Evolutionary conservation across 306 rosid genomes (phyloP), one percentile per base, ranked within the genome.

Genomic region (Potentilla sterilis): DNA sequence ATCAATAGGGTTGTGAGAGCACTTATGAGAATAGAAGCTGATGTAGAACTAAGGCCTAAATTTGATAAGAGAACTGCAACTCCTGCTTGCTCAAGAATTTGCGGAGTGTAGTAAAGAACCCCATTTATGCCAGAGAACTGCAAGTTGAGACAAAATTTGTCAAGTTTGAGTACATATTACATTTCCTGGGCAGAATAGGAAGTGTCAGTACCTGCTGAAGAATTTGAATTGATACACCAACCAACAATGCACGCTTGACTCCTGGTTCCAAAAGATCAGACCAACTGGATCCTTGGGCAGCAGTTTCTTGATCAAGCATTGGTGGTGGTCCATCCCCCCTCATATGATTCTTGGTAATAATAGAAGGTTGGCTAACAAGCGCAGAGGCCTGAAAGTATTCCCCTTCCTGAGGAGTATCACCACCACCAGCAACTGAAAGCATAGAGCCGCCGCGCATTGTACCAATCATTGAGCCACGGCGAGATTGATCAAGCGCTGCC

Each of bases 101-200:
- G 84, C 19, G 84, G 87, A 8, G 87, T 83, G 68, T 83, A 83
- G 61, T 83, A 83, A 41, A 83, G 84, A 51, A 83, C 82, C 40
- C 84, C 87, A 74, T 83, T 80, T 77, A 83, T 83, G 41, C 87
- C 87, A 15, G 87, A 80, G 57, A 83, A 80, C 87, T 83, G 84
- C 70, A 72, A 9, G 28, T 7, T 6, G 3, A 37, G 59, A 43
- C 6, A 34, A 32, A 21, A 18, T 16, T 68, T n/a, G 14, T 41
- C 18, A 34, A 32, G 49, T 44, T 11, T 18, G 4, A 74, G 2
- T n/a, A 40, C 24, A 7, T 77, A 55, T 18, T 28, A 52, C 44
- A 55, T 76, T 59, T 44, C 32, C 68, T 65, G 1, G 22, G 28
- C 43, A 3, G 40, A 65, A 59, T 12, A 47, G 28, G 41, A 51